Base-by-base conservation (phyloP, 78 protist genomes). In the Dictyostelium brefeldianum region DNA sequence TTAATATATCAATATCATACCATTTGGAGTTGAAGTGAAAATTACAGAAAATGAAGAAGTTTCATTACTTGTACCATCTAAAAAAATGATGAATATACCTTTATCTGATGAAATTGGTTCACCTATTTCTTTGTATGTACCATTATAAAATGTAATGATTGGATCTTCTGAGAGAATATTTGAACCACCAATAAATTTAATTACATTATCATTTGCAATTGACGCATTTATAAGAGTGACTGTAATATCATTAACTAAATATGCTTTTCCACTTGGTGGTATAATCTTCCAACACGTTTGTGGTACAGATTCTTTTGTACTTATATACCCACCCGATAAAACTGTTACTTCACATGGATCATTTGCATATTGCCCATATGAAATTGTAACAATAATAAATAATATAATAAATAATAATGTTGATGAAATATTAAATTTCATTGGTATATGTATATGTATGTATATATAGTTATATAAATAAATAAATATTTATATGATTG, bases 101-200 rank as follows among this genome's bases (percentile, higher is more conserved):
- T 54, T 54, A n/a, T 48, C 18, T 7, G 31, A 54, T 29, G 46
- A 22, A 54, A 57, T 53, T 53, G 18, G 14, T 15, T 48, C 48
- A 9, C 10, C n/a, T 0, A 25, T 20, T 10, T 41, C 10, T 9
- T 7, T n/a, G 36, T 25, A 53, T 56, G 25, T 78, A 9, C 51
- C 69, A 31, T 27, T 53, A 9, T 48, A 0, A 78, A 31, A 29
- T 6, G 29, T 59, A 29, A n/a, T 4, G 18, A 53, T 54, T 9
- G 83, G 70, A 53, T 14, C 36, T 15, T 20, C 70, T 29, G 36
- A 25, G 29, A 53, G 12, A 46, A 78, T 29, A 54, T 78, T 31
- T 48, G 53, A 75, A 81, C 89, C 89, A 20, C 29, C 56, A 10
- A 81, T 27, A n/a, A 81, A 15, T 27, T 65, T 65, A 46, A 81